A percentile compares a stretch with the other conserved stretches of the same genome.
Conservation (phyloP, 306 rosid species). For the Cucurbita moschata region DNA sequence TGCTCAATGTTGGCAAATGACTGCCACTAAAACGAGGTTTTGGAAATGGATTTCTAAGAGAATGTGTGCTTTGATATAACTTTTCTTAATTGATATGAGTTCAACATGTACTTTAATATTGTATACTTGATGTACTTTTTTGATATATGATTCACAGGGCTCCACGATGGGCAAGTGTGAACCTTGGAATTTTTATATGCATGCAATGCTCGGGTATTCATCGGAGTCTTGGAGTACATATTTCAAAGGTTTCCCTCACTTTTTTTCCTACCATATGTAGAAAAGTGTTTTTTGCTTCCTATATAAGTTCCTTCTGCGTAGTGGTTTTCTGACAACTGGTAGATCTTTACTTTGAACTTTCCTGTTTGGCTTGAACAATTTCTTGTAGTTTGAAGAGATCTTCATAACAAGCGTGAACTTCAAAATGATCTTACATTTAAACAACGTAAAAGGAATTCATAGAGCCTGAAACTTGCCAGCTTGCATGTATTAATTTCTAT, state of each 20-base stretch:
- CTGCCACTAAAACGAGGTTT: neutral
- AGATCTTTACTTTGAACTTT: neutral
- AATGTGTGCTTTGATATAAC: neutral
- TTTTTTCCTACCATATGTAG: neutral
- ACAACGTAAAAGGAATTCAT: neutral
- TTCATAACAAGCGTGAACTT: neutral
- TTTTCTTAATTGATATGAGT: neutral
- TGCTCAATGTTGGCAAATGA: neutral
- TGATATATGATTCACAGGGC: constrained; percentile 40
- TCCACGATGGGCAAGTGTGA: constrained; percentile 97
- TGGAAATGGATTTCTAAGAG: neutral
- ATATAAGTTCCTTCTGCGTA: neutral
- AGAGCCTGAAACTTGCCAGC: neutral
- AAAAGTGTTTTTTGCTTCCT: neutral
- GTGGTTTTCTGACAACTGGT: neutral
- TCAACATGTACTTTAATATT: neutral
- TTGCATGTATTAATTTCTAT: neutral
- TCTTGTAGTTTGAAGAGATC: neutral
- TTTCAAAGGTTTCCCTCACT: constrained; percentile 52
- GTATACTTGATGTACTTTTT: neutral
- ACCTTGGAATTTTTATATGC: constrained; percentile 85
- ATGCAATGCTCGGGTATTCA: constrained; percentile 96
- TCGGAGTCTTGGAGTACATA: constrained; percentile 92
- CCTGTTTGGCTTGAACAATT: neutral
- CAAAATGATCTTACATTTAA: constrained; percentile 1